Evolutionary conservation across 257 asterid species (phyloP).

Genomic region (Fraxinus quadrangulata): DNA sequence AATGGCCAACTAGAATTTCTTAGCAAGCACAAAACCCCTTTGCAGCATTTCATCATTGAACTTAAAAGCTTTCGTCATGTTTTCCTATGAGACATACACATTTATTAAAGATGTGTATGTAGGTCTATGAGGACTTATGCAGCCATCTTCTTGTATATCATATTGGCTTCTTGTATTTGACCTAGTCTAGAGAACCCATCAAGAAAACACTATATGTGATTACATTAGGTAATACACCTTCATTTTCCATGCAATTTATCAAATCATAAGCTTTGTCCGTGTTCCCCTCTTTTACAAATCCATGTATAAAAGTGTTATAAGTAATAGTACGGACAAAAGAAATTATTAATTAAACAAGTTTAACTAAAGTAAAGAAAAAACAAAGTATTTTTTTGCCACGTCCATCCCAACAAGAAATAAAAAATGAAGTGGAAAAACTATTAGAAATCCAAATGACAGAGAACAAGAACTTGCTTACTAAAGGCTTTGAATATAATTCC

Average conservation of each 20-base stretch:
- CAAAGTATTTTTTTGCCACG: too few relatives aligned
- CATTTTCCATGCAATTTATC: slow-evolving; percentile 56
- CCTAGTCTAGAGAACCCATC: slow-evolving; percentile 61
- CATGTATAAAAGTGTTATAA: slow-evolving; percentile 69
- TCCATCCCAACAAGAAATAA: too few relatives aligned
- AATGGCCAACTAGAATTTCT: slow-evolving; percentile 49
- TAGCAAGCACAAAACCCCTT: slow-evolving; percentile 72
- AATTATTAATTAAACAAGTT: too few relatives aligned
- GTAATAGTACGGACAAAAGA: slow-evolving; percentile 22
- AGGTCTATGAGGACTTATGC: slow-evolving; percentile 50
- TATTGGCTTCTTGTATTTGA: slow-evolving; percentile 62
- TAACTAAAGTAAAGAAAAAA: too few relatives aligned
- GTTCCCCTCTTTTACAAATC: slow-evolving; percentile 63
- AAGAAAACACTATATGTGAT: slow-evolving; percentile 59
- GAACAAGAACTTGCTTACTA: too few relatives aligned
- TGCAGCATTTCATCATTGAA: slow-evolving; percentile 73
- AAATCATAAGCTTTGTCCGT: slow-evolving; percentile 49
- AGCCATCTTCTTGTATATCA: slow-evolving; percentile 48
- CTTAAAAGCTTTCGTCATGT: slow-evolving; percentile 64
- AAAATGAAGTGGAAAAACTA: too few relatives aligned
- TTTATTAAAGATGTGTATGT: slow-evolving; percentile 62
- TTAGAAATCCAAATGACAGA: too few relatives aligned
- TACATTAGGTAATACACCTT: slow-evolving; percentile 48
- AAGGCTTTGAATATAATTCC: too few relatives aligned
- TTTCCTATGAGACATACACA: slow-evolving; percentile 58